Base-by-base conservation (phyloP, 805 yeast genomes). In the Metschnikowia rubicola region DNA sequence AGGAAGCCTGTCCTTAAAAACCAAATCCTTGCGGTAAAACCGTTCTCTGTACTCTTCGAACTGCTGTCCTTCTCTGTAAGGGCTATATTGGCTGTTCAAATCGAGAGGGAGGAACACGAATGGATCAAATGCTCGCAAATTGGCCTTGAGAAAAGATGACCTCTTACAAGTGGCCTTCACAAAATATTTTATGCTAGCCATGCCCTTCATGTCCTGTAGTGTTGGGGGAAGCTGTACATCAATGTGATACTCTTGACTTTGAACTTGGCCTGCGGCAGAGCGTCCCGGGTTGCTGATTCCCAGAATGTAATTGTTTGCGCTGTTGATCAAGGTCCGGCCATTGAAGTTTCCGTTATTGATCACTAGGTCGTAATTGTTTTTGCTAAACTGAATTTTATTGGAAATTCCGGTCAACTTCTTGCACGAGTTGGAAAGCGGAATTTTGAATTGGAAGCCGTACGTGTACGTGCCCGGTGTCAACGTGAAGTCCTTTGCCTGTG, bases 121-220 rank as follows among this genome's bases (percentile, higher is more conserved):
- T 4, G 83, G 84, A 39, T 72, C 73, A 40, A 58, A 59, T 10
- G 73, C 60, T 34, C 86, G 65, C 30, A 74, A 56, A 49, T 80
- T 82, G 28, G 70, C 42, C 45, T 74, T 74, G 46, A 79, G 65
- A 30, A 80, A 56, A 3, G 81, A 71, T 2, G 82, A 63, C 39
- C 83, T 59, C 47, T 77, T 78, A 36, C 82, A 81, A 0, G 87
- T 82, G 9, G 73, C 85, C 61, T 83, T 82, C 45, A 83, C 70
- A 57, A 75, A 82, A 58, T 83, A 83, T 46, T 71, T 67, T 41
- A 80, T 62, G 10, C 61, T 57, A 8, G 77, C 79, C 57, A 57
- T 60, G 33, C 64, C 60, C 10, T 36, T 41, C 48, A 46, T 46
- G 29, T 34, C 35, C 19, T 13, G 37, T 13, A 55, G 34, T 2